These are phyloP conservation scores for Senecio squalidus DNA, from an alignment of 140 eudicot species.

Conservation along the genomic window DNA sequence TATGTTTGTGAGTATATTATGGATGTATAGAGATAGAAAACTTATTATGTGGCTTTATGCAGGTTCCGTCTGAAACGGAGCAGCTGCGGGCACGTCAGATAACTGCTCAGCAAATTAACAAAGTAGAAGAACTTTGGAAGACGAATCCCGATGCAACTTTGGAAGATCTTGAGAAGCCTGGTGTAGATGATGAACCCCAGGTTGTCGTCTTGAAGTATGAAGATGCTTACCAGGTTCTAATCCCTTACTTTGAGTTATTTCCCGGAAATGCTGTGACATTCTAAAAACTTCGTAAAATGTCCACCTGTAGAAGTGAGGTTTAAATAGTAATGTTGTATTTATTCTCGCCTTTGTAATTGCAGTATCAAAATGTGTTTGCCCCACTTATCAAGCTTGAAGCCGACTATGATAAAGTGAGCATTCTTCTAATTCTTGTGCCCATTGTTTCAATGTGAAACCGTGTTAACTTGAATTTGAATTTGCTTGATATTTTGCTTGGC, in stretches of 20 bases:
- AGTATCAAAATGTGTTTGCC: slow-evolving; percentile 99
- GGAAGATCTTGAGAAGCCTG: slow-evolving; percentile 99
- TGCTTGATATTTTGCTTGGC: slow-evolving; percentile 8
- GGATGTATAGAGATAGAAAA: no score
- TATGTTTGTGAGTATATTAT: background rate
- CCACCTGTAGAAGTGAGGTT: background rate
- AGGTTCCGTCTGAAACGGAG: slow-evolving; percentile 99
- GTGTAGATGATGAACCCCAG: slow-evolving; percentile 99
- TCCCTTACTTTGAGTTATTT: background rate
- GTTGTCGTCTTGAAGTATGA: slow-evolving; percentile 88
- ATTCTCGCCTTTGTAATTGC: slow-evolving; percentile 16
- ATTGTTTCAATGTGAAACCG: no score
- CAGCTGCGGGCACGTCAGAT: slow-evolving; percentile 98
- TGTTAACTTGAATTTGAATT: background rate
- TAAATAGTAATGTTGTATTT: background rate
- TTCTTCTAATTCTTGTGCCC: background rate
- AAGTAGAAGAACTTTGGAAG: slow-evolving; percentile 99
- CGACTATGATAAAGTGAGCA: slow-evolving; percentile 92
- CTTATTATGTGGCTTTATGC: slow-evolving; percentile 10
- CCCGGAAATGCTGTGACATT: background rate
- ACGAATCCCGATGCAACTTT: slow-evolving; percentile 95
- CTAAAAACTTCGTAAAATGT: no score
- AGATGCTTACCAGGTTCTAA: slow-evolving; percentile 92
- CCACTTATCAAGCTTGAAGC: slow-evolving; percentile 99
- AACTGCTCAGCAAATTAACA: slow-evolving; percentile 95